These are phyloP conservation scores for Barnettozyma sucrosica DNA, from an alignment of 805 yeast genomes.

Conservation along the genomic window DNA sequence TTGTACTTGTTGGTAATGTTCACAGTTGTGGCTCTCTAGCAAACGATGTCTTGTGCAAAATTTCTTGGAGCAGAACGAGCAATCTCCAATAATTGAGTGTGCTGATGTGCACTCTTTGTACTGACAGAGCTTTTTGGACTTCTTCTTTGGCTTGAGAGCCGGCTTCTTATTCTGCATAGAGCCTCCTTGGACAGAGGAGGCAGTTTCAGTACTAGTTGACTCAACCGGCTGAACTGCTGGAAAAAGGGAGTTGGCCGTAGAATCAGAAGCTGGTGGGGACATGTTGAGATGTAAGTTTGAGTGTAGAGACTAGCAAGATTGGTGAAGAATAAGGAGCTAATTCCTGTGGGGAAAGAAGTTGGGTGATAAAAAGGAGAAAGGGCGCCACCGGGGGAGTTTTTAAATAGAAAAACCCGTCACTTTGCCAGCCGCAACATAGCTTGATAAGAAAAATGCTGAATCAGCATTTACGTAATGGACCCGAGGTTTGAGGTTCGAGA, in stretches of 20 bases:
- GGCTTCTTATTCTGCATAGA: constrained; percentile 1
- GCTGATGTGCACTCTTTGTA: constrained; percentile 22
- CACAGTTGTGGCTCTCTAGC: constrained; percentile 55
- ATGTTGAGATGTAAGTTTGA: neutral
- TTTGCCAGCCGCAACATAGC: too few species aligned
- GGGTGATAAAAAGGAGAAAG: neutral
- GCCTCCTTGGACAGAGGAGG: neutral
- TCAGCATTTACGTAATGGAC: neutral
- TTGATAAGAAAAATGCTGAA: neutral
- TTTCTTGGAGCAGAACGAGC: constrained; percentile 56
- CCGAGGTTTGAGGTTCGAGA: too few species aligned
- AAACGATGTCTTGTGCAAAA: constrained; percentile 63
- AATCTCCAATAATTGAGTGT: constrained; percentile 52
- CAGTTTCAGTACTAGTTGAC: neutral
- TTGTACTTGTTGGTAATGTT: constrained; percentile 54
- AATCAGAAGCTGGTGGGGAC: neutral
- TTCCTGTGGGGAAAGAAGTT: neutral
- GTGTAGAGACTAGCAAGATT: neutral
- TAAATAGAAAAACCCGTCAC: neutral
- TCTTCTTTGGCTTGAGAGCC: constrained; percentile 22
- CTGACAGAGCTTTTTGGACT: constrained; percentile 26
- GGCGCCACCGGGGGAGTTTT: neutral
- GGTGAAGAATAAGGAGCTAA: neutral
- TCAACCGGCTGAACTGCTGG: neutral
- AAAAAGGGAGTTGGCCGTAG: neutral